Evolutionary conservation across 108 stramenopile genomes (phyloP), one percentile per base, ranked within the genome.

Genomic region (Ochromonas danica): DNA sequence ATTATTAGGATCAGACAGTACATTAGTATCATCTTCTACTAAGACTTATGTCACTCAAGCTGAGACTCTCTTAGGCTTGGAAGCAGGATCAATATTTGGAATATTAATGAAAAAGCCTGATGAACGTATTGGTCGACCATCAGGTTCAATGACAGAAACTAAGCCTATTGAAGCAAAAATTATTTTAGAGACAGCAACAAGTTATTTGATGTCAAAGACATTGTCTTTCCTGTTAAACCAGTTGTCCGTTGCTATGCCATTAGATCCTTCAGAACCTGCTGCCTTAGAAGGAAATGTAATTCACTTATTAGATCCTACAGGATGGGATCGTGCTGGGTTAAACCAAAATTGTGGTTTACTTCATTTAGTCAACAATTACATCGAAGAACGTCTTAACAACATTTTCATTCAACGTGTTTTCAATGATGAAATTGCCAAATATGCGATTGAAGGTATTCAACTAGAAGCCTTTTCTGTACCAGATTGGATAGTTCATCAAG

Each of bases 21-120:
- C 72, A 41, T 35, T 60, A 33, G 38, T 75, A 6, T 42, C 72
- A 6, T 27, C 72, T 10, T 3, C n/a, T 33, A 75, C 72, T 6
- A 75, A 75, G 40, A 39, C 6, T 27, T 41, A 75, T 36, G 72
- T 75, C 10, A 10, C 51, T 14, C 3, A 10, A 6, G 72, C 72
- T 36, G 72, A 75, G 40, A 6, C 6, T 3, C 28, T 75, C n/a
- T 41, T 75, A 10, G 72, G 72, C 51, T 22, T 75, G 36, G 40
- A 39, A 41, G 3, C 72, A 33, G 72, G 72, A 3, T 35, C 40
- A 10, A 38, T 75, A 10, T 3, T 17, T 41, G 45, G 14, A 41
- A 3, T 27, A 3, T 14, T 75, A 6, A 27, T 75, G 72, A 75
- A 75, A 41, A 75, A 42, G 25, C 14, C 27, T 14, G 63, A 67